phyloP scores from a whole-genome alignment of 23 red algal genomes.

The Gracilariopsis chorda region DNA sequence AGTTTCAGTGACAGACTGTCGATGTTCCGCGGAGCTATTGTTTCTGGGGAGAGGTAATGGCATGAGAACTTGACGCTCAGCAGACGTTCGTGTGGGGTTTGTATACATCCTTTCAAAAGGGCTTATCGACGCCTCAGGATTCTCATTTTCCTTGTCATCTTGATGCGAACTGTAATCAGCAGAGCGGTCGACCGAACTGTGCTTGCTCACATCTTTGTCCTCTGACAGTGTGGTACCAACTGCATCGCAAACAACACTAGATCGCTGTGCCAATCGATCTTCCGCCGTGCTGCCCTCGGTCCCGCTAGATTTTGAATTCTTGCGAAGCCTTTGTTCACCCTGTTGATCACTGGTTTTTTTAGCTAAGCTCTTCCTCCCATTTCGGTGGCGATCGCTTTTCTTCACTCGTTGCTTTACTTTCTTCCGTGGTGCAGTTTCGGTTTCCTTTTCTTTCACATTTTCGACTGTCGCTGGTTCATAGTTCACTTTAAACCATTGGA shows the following conservation, averaged over 20 bases:
- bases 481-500: conserved; percentile 79
- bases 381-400: neutral
- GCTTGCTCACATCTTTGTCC: neutral
- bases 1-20: no score
- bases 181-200: neutral
- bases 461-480: conserved; percentile 35
- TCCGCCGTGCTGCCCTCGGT: no score
- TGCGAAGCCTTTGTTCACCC: no score
- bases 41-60: no score
- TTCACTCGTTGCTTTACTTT: neutral
- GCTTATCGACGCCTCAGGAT: neutral
- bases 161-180: neutral
- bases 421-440: neutral
- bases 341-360: neutral
- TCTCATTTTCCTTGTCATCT: neutral
- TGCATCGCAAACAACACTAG: no score
- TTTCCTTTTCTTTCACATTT: neutral
- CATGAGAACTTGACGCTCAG: neutral
- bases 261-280: no score
- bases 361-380: neutral
- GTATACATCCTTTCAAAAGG: neutral
- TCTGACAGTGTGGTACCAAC: neutral
- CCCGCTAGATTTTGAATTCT: no score
- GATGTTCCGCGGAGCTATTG: no score
- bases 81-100: neutral